A percentile compares a stretch with the other conserved stretches of the same genome.
Evolutionary conservation across 768 basidiomycete genomes (phyloP).

Genomic region (Boletus reticuloceps): DNA sequence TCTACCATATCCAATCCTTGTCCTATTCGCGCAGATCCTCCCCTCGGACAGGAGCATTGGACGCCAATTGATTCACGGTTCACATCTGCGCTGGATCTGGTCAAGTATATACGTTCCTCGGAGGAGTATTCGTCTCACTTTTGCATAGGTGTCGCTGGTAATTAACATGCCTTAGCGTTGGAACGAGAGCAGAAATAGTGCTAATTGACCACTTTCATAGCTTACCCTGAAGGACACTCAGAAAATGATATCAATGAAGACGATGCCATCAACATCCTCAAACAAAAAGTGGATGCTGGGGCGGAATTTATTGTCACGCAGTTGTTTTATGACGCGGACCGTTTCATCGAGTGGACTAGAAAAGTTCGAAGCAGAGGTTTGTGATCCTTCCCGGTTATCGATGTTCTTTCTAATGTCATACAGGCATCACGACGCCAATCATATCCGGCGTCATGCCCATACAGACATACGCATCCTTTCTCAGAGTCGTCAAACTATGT

Average conservation of each 20-base stretch:
- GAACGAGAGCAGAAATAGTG: background rate
- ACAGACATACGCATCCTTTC: conserved; percentile 92
- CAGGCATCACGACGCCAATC: conserved; percentile 87
- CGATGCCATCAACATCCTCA: conserved; percentile 64
- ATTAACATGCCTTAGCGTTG: background rate
- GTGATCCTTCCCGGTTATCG: conserved; percentile 9
- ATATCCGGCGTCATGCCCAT: conserved; percentile 98
- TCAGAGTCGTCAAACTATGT: conserved; percentile 87
- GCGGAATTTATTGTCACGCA: conserved; percentile 97
- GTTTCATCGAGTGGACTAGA: conserved; percentile 76
- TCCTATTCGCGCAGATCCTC: conserved; percentile 62
- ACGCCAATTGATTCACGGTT: conserved; percentile 82
- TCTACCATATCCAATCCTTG: background rate
- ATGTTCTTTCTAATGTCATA: conserved; percentile 4
- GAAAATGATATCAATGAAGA: conserved; percentile 60
- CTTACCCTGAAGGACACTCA: conserved; percentile 88
- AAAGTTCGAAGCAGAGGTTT: conserved; percentile 71
- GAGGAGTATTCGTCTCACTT: conserved; percentile 81
- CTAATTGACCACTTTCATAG: conserved; percentile 38
- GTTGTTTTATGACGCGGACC: conserved; percentile 93
- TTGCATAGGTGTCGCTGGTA: conserved; percentile 94
- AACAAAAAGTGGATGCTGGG: conserved; percentile 88
- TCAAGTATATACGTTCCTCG: conserved; percentile 78
- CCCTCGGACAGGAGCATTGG: conserved; percentile 93
- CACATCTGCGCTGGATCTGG: conserved; percentile 83